These are phyloP conservation scores for Tetracladium maxilliforme DNA, from an alignment of 2,329 filamentous ascomycete species.

Conservation along the genomic window DNA sequence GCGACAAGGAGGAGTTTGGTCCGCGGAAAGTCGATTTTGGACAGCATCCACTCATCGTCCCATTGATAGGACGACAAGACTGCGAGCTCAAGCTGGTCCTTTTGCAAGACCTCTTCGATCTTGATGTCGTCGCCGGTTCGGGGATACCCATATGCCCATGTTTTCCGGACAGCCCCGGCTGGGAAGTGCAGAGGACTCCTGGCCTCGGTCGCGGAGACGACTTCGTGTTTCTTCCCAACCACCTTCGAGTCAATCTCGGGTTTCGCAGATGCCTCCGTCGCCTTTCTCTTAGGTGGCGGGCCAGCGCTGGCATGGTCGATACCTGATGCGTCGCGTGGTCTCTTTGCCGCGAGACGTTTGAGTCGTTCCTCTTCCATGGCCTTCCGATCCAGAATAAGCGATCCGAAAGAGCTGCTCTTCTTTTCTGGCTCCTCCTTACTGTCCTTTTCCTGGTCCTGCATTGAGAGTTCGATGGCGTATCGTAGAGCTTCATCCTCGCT, in stretches of 20 bases:
- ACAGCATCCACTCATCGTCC: constrained; percentile 67
- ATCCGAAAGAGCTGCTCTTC: constrained; percentile 2
- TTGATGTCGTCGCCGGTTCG: constrained; percentile 61
- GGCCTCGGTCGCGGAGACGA: no score
- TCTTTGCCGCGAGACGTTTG: no score
- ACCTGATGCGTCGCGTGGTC: no score
- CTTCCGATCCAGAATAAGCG: constrained; percentile 48
- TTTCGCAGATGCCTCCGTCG: no score
- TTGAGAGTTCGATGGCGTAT: constrained; percentile 43
- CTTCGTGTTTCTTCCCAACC: no score
- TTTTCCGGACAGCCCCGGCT: constrained; percentile 73
- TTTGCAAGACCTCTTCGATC: constrained; percentile 75
- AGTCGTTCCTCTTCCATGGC: constrained; percentile 78
- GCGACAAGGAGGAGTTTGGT: constrained; percentile 50
- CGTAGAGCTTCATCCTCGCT: constrained; percentile 43
- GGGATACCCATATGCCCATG: constrained; percentile 52
- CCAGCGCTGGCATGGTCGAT: no score
- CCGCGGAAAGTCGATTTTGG: constrained; percentile 45
- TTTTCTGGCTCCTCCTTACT: constrained; percentile 1
- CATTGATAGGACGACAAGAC: constrained; percentile 80
- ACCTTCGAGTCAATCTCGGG: no score
- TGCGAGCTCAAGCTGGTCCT: constrained; percentile 54
- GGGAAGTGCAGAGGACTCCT: constrained; percentile 24
- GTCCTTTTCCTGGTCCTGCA: constrained; percentile 21
- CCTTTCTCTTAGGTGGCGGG: no score